phyloP scores from a whole-genome alignment of 352 stramenopile species.

The Elongisporangium anandrum region DNA sequence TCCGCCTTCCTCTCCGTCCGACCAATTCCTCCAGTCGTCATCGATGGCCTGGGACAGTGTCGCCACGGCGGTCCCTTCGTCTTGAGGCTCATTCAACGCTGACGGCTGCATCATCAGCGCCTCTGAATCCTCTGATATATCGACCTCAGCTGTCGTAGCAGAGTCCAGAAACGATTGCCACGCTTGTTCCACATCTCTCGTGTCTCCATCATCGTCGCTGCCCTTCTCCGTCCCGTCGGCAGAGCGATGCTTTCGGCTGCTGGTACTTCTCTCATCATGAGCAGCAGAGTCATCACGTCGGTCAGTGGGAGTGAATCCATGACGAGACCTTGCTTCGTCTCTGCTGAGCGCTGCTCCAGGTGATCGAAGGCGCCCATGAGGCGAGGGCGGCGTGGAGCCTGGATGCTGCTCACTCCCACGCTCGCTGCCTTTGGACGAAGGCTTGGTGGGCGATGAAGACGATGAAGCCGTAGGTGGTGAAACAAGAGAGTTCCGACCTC shows the following conservation, averaged over 20 bases:
- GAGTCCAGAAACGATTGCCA: slow-evolving; percentile 64
- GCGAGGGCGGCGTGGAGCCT: not conserved
- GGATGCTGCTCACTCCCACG: not conserved
- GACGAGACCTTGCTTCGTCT: slow-evolving; percentile 2
- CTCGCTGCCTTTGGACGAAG: not conserved
- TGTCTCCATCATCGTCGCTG: slow-evolving; percentile 47
- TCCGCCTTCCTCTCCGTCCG: slow-evolving; percentile 11
- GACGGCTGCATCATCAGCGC: slow-evolving; percentile 5
- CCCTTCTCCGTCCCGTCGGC: not conserved
- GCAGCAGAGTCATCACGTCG: not conserved
- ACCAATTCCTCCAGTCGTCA: slow-evolving; percentile 29
- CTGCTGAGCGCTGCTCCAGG: not conserved
- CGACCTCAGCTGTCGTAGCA: slow-evolving; percentile 9
- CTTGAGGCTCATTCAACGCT: slow-evolving; percentile 8
- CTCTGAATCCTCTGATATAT: not conserved
- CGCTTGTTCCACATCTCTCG: slow-evolving; percentile 46
- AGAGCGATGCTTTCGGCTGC: not conserved
- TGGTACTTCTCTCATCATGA: not conserved
- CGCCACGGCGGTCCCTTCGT: slow-evolving; percentile 1
- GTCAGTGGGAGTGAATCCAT: not conserved
- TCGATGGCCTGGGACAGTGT: not conserved
- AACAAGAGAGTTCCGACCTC: slow-evolving; percentile 2
- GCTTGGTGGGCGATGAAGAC: slow-evolving; percentile 1
- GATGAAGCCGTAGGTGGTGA: not conserved
- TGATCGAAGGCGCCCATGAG: not conserved